Base-by-base conservation (phyloP, 441 rosid genomes). In the Aleurites moluccanus region DNA sequence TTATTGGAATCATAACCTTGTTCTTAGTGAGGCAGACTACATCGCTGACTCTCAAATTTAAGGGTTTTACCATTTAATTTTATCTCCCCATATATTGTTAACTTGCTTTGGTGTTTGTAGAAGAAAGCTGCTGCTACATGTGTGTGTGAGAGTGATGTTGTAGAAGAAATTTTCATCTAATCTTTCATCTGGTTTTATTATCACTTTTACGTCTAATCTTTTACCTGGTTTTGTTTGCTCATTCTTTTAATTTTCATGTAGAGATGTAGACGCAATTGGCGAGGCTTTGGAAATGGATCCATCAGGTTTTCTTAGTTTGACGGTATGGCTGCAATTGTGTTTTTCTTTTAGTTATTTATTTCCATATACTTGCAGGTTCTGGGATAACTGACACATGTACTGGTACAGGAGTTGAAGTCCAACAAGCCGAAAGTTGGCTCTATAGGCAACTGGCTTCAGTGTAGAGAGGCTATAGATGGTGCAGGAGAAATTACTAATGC, bases 371-470 rank as follows among this genome's bases (percentile, higher is more conserved):
- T 70, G 21, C 35, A 15, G 75, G 30, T 75, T 69, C 63, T 68
- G 38, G 6, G 80, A 67, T 33, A 70, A 66, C 50, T 64, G 53
- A 81, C 70, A 61, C 64, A 57, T 84, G 56, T 65, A 63, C 78
- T 67, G 82, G 64, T 73, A 78, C 65, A 90, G 97, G 89, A 80
- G 65, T 67, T 78, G 74, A 80, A 81, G 73, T 73, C 74, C 63
- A 70, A 66, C 57, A 82, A 75, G 44, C 80, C 76, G 49, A 83
- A 79, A 81, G 77, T 73, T 62, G 72, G 78, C 72, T 68, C 82
- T 72, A 53, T 73, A 8, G 44, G 69, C 30, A 93, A 89, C 69
- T 92, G 97, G 97, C 97, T 92, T 74, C 96, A 90, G 33, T 94
- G 97, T 78, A 84, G 82, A 79, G 87, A 82, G 77, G 76, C 77